Base-by-base conservation (phyloP, 2,329 filamentous ascomycete species). In the Plenodomus biglobosus region DNA sequence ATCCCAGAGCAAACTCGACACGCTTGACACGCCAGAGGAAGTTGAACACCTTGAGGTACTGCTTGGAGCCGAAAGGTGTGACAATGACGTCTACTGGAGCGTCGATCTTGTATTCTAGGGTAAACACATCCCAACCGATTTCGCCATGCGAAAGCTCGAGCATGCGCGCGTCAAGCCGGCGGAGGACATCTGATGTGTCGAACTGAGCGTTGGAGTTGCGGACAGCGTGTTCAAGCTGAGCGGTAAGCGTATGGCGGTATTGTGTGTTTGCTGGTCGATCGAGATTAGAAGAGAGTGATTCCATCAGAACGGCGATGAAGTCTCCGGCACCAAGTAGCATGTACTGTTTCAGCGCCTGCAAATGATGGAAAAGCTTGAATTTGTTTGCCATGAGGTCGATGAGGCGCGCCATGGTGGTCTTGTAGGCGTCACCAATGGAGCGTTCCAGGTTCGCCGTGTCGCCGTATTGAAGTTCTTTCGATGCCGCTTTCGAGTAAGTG, bases 51-150 rank as follows among this genome's bases (percentile, higher is more conserved):
- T 97, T 97, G 61, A 99, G 85, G 69, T 99, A 99, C 69, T 99
- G 92, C 18, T 92, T 88, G 58, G 89, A 92, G 38, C 91, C 92
- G 84, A 92, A 96, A 36, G 95, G 90, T 0, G 92, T 97, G 34
- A 99, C 91, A 40, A 99, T 92, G 21, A 99, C 94, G 68, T 99
- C 94, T 19, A 96, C 89, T 0, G 94, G 94, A 1, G 92, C 88
- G 69, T 96, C 92, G 59, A 99, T 94, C 71, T 97, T 96, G 76
- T 99, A 99, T 70, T 99, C 95, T 8, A 99, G 83, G 0, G 94
- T 99, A 74, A 99, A 99, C 68, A 95, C 96, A 68, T 99, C 94
- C 94, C 94, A 99, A 41, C 94, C 94, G 44, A 96, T 97, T 64
- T 99, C 94, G 42, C 94, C 94, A 62, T 96, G 92, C 8, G 88